Evolutionary conservation across 2,329 filamentous ascomycete species (phyloP).

Genomic region (Pseudocercospora crystallina): DNA sequence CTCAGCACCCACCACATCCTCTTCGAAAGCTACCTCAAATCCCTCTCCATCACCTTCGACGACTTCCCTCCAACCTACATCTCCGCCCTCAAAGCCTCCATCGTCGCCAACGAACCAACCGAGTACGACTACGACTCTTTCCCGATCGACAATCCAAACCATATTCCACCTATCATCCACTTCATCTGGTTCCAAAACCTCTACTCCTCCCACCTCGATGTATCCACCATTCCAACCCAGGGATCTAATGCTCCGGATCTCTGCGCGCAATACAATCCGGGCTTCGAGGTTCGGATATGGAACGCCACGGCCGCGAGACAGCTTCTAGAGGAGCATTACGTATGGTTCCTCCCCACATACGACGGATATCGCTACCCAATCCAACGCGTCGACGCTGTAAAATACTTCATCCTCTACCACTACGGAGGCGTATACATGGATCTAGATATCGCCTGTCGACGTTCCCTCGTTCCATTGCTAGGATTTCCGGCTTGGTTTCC

Average conservation of each 20-base stretch:
- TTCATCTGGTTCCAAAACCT: slow-evolving; percentile 28
- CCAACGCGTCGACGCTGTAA: slow-evolving; percentile 69
- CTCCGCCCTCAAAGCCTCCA: neutral
- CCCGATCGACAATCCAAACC: neutral
- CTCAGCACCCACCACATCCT: slow-evolving; percentile 2
- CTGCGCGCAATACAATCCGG: slow-evolving; percentile 18
- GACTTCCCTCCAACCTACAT: slow-evolving; percentile 16
- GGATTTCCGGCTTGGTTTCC: slow-evolving; percentile 67
- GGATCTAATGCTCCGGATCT: slow-evolving; percentile 21
- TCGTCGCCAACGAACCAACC: neutral
- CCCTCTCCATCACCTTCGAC: slow-evolving; percentile 15
- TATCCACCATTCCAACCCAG: slow-evolving; percentile 12
- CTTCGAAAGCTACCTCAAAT: slow-evolving; percentile 17
- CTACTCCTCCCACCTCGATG: slow-evolving; percentile 15
- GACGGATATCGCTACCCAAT: slow-evolving; percentile 73
- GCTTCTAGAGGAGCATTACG: slow-evolving; percentile 20
- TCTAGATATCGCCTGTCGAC: slow-evolving; percentile 67
- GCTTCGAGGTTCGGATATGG: slow-evolving; percentile 20
- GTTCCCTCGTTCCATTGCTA: slow-evolving; percentile 62
- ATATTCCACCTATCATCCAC: slow-evolving; percentile 22
- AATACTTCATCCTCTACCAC: slow-evolving; percentile 73
- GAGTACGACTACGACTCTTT: slow-evolving; percentile 8
- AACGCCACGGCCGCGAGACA: slow-evolving; percentile 15
- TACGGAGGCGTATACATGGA: slow-evolving; percentile 79
- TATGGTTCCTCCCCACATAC: slow-evolving; percentile 55